Conservation (phyloP, 192 early-diverging fungal species). For the Thamnidium elegans region DNA sequence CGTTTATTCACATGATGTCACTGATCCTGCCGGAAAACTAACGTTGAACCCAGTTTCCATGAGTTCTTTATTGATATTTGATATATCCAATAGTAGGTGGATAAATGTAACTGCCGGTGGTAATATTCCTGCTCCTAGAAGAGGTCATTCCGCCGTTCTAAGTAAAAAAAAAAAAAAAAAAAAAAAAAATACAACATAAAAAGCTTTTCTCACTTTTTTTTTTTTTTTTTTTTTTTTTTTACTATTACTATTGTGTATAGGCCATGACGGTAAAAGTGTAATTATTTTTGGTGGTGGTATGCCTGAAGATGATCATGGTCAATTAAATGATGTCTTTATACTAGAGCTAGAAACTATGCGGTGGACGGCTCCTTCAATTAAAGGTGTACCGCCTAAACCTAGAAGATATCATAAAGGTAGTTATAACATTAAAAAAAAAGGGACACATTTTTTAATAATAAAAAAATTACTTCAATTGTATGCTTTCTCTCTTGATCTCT, state of each 20-base stretch:
- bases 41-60: conserved; percentile 29
- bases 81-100: conserved; percentile 22
- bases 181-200: neutral
- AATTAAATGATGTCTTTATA: conserved; percentile 31
- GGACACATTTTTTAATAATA: neutral
- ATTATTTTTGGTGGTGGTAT: conserved; percentile 31
- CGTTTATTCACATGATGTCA: conserved; percentile 28
- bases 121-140: conserved; percentile 32
- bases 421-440: neutral
- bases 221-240: neutral
- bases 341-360: conserved; percentile 17
- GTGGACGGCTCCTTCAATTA: conserved; percentile 29
- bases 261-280: conserved; percentile 15
- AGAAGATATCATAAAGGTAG: conserved; percentile 35
- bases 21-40: conserved; percentile 23
- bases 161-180: conserved; percentile 10
- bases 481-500: neutral
- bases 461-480: conserved; percentile 1
- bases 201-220: neutral
- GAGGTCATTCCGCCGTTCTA: conserved; percentile 31
- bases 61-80: conserved; percentile 22
- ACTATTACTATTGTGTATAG: conserved; percentile 6
- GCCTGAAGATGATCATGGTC: conserved; percentile 16
- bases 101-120: conserved; percentile 30
- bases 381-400: conserved; percentile 25